These are phyloP conservation scores for Ambrosia hybrid DNA, from an alignment of 140 eudicot species.

Conservation along the genomic window DNA sequence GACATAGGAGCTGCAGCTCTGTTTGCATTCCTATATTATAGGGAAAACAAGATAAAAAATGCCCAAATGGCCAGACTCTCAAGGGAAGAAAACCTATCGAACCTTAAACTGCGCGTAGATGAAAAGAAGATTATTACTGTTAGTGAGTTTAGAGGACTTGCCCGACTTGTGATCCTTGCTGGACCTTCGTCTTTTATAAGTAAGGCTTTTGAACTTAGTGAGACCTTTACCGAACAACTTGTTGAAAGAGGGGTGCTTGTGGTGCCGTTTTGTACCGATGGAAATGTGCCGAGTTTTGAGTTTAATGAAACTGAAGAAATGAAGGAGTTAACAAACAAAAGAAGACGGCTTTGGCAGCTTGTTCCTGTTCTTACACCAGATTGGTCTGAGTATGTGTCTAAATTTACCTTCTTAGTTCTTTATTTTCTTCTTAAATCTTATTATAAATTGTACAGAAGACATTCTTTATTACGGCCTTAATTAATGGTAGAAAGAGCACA, in stretches of 20 bases:
- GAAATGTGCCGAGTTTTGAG: conserved; percentile 57
- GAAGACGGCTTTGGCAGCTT: conserved; percentile 91
- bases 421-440: not conserved
- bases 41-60: conserved; percentile 74
- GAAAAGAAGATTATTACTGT: conserved; percentile 63
- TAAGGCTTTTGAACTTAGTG: conserved; percentile 67
- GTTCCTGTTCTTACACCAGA: conserved; percentile 64
- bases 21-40: conserved; percentile 72
- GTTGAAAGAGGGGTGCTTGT: conserved; percentile 92
- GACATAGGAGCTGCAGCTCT: conserved; percentile 78
- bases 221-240: conserved; percentile 64
- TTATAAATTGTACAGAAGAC: not conserved
- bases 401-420: not conserved
- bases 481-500: not conserved
- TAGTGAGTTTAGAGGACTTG: conserved; percentile 84
- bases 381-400: conserved; percentile 74
- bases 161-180: conserved; percentile 83
- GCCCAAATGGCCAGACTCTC: conserved; percentile 83
- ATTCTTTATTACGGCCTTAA: not conserved
- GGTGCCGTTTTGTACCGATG: conserved; percentile 84
- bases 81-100: conserved; percentile 85
- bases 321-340: conserved; percentile 46
- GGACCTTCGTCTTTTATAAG: conserved; percentile 71
- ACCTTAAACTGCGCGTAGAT: conserved; percentile 78
- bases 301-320: conserved; percentile 64